phyloP scores from a whole-genome alignment of 371 early-diverging fungal genomes.

The Actinomortierella ambigua region DNA sequence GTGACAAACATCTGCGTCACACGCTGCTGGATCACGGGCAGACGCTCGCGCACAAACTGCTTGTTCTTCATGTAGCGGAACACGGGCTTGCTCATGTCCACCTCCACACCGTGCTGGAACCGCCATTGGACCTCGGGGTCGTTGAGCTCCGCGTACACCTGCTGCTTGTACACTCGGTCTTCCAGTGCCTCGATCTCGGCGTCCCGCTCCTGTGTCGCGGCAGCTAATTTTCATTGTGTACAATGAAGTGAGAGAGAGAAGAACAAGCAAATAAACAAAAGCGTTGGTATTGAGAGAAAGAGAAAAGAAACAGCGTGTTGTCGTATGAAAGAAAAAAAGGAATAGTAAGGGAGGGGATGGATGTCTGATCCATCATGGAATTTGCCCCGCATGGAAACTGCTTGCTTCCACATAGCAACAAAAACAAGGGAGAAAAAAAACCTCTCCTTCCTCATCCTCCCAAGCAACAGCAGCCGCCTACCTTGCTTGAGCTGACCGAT shows the following conservation, averaged over 20 bases:
- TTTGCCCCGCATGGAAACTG: not conserved
- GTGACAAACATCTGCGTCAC: slow-evolving; percentile 80
- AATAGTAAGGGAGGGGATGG: too few relatives aligned
- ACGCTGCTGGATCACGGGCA: slow-evolving; percentile 70
- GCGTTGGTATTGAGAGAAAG: not conserved
- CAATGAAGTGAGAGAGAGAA: not conserved
- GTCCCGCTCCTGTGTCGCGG: slow-evolving; percentile 48
- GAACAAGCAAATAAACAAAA: not conserved
- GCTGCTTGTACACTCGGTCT: slow-evolving; percentile 63
- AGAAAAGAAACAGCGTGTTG: not conserved
- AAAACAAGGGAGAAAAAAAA: too few relatives aligned
- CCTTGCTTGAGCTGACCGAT: slow-evolving; percentile 57
- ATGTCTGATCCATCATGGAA: not conserved
- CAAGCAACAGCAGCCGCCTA: too few relatives aligned
- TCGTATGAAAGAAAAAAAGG: not conserved
- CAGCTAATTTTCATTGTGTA: slow-evolving; percentile 13
- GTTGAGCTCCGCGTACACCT: slow-evolving; percentile 74
- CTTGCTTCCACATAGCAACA: too few relatives aligned
- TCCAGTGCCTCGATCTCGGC: slow-evolving; percentile 58
- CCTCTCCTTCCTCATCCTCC: too few relatives aligned
- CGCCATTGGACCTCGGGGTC: slow-evolving; percentile 74
- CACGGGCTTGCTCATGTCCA: slow-evolving; percentile 74
- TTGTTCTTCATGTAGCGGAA: slow-evolving; percentile 72
- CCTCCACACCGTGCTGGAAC: slow-evolving; percentile 61
- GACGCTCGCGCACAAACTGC: slow-evolving; percentile 67